These are phyloP conservation scores for Exophiala lecanii-corni DNA, from an alignment of 2,329 filamentous ascomycete genomes.

Conservation along the genomic window DNA sequence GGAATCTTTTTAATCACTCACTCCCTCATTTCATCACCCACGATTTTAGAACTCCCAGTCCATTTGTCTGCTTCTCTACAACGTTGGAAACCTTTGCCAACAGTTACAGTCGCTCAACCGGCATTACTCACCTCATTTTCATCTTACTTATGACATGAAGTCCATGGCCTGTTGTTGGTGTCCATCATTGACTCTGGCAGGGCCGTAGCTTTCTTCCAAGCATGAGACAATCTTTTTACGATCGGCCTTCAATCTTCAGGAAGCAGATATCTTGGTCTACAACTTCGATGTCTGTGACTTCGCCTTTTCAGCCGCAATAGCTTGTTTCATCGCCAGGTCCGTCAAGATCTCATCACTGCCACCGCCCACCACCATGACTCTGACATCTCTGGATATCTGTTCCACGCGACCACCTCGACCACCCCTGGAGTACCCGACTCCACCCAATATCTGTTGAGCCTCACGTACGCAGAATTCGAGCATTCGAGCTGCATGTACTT, in stretches of 20 bases:
- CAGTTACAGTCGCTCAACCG: too few species aligned
- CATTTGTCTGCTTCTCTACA: too few species aligned
- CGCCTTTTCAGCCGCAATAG: constrained; percentile 60
- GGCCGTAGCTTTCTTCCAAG: too few species aligned
- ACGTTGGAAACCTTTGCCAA: too few species aligned
- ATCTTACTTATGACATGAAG: too few species aligned
- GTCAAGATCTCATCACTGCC: constrained; percentile 70
- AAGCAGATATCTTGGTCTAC: constrained; percentile 17
- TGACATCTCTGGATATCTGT: constrained; percentile 60
- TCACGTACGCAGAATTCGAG: constrained; percentile 51
- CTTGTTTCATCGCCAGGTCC: constrained; percentile 63
- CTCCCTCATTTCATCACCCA: too few species aligned
- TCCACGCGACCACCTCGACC: constrained; percentile 69
- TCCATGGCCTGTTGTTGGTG: too few species aligned
- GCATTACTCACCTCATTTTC: too few species aligned
- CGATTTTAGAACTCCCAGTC: too few species aligned
- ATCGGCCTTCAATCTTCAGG: too few species aligned
- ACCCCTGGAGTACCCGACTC: constrained; percentile 64
- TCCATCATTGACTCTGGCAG: too few species aligned
- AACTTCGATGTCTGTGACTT: constrained; percentile 23
- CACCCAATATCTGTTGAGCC: constrained; percentile 58
- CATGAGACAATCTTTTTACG: constrained; percentile 1
- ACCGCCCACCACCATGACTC: constrained; percentile 59
- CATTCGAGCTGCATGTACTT: constrained; percentile 55
- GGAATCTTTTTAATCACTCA: too few species aligned